Evolutionary conservation across 805 yeast genomes (phyloP).

Genomic region (Isabelozyma pseudorhagii): DNA sequence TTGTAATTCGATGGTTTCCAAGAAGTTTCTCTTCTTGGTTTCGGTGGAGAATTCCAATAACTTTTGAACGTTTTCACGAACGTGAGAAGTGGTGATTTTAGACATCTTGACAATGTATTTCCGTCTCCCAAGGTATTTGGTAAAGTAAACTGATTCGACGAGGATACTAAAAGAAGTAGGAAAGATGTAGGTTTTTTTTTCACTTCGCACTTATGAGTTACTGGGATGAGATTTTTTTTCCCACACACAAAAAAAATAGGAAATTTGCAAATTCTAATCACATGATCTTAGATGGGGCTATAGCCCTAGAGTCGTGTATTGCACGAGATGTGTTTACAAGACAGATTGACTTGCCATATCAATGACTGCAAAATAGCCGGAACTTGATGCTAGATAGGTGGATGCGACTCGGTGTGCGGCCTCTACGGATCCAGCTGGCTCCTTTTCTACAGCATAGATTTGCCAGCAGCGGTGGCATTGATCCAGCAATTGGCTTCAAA

Average conservation of each 20-base stretch:
- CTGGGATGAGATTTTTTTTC: neutral
- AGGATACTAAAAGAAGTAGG: conserved; percentile 27
- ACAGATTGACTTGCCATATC: neutral
- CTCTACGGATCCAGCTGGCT: neutral
- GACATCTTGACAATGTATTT: conserved; percentile 52
- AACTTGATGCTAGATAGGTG: neutral
- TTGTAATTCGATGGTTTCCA: conserved; percentile 99
- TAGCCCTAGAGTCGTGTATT: neutral
- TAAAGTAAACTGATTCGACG: conserved; percentile 55
- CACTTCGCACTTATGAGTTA: conserved; percentile 1
- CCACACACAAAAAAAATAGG: neutral
- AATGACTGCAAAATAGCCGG: neutral
- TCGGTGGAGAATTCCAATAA: conserved; percentile 85
- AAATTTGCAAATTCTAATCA: neutral
- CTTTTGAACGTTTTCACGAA: conserved; percentile 95
- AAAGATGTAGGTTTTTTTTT: conserved; percentile 1
- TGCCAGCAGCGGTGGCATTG: neutral
- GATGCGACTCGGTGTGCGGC: neutral
- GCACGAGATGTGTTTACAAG: neutral
- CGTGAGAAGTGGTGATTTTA: conserved; percentile 87
- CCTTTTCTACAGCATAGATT: neutral
- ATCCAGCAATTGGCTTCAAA: neutral
- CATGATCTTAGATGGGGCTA: neutral
- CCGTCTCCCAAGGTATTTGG: conserved; percentile 74
- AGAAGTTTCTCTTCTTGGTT: conserved; percentile 99